These are phyloP conservation scores for Candida silvicultrix DNA, from an alignment of 805 yeast species.

Conservation along the genomic window DNA sequence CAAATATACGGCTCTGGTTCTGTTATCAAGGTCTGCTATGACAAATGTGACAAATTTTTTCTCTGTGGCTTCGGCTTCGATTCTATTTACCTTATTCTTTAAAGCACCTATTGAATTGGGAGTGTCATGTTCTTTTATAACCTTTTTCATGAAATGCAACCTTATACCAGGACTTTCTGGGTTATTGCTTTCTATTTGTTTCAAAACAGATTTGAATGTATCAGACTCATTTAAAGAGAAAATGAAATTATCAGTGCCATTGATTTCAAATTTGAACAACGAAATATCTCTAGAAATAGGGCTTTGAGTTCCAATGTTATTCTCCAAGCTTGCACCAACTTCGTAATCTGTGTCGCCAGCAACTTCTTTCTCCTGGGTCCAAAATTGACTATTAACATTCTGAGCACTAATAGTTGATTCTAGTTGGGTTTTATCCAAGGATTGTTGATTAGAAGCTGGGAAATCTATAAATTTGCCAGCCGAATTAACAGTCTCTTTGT, in stretches of 20 bases:
- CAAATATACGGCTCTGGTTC: slow-evolving; percentile 14
- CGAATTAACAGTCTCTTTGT: neutral
- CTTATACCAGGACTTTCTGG: too few relatives aligned
- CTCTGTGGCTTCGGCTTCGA: neutral
- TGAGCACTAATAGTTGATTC: neutral
- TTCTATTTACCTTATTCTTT: neutral
- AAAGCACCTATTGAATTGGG: neutral
- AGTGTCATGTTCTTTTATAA: neutral
- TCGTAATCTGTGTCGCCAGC: neutral
- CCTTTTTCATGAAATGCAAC: neutral
- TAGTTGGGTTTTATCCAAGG: neutral
- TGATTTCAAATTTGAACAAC: neutral
- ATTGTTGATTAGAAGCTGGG: neutral
- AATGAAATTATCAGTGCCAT: slow-evolving; percentile 14
- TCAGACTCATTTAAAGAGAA: slow-evolving; percentile 4
- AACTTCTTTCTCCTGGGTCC: neutral
- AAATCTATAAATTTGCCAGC: neutral
- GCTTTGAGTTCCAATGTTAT: neutral
- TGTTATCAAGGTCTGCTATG: slow-evolving; percentile 23
- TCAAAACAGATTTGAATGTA: neutral
- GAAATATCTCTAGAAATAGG: neutral
- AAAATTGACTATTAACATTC: neutral
- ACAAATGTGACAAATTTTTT: slow-evolving; percentile 27
- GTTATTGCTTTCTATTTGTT: neutral
- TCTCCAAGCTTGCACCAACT: neutral